Percentiles rank a stretch among this genome's conserved stretches.
Conservation (phyloP, 2,329 filamentous ascomycete genomes). For the Aspergillus intermedius region DNA sequence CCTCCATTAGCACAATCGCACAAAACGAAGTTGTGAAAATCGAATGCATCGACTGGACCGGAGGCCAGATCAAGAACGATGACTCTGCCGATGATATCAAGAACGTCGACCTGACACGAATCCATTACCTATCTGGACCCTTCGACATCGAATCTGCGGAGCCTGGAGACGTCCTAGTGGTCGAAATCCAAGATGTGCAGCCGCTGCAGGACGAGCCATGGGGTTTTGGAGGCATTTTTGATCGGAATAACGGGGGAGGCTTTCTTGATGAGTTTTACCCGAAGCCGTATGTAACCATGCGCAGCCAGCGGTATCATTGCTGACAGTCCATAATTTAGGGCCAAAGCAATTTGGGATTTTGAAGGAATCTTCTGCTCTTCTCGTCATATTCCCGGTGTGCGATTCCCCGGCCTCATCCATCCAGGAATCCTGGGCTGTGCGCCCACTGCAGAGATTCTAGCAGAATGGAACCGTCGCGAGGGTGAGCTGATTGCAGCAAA, state of each 20-base stretch:
- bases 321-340: constrained; percentile 25
- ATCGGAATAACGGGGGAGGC: constrained; percentile 74
- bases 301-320: too few species aligned
- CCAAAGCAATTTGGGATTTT: constrained; percentile 71
- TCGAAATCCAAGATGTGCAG: constrained; percentile 91
- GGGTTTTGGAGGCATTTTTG: constrained; percentile 84
- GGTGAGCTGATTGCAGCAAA: constrained; percentile 66
- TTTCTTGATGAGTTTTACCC: constrained; percentile 86
- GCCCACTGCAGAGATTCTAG: constrained; percentile 69
- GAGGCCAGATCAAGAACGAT: constrained; percentile 79
- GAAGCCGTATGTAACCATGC: constrained; percentile 51
- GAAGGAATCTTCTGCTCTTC: constrained; percentile 76
- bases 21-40: constrained; percentile 88
- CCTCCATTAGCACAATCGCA: constrained; percentile 64
- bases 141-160: constrained; percentile 80
- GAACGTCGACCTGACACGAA: constrained; percentile 73
- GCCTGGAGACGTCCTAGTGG: constrained; percentile 75
- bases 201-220: constrained; percentile 78
- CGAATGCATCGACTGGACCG: constrained; percentile 76
- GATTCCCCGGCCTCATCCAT: constrained; percentile 84
- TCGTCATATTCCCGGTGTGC: constrained; percentile 78
- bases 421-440: constrained; percentile 88
- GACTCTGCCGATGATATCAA: constrained; percentile 84
- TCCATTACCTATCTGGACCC: constrained; percentile 84
- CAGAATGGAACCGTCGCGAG: constrained; percentile 78